phyloP scores from a whole-genome alignment of 1,139 yeast genomes.

The Scheffersomyces titani region DNA sequence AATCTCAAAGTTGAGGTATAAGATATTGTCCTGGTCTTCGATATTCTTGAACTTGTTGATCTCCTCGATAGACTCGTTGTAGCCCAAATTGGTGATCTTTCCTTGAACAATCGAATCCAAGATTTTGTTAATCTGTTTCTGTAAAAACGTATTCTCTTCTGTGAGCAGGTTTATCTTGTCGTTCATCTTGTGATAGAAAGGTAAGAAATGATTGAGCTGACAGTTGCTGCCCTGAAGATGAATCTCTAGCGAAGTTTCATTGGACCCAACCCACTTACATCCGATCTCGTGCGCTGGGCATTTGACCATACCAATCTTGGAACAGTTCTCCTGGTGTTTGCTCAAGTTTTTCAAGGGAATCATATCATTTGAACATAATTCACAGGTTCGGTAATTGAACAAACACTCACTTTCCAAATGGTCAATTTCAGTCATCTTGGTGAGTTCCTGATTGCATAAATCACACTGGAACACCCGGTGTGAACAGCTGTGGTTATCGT shows the following conservation, averaged over 20 bases:
- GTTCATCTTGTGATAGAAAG: constrained; percentile 24
- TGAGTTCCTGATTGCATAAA: constrained; percentile 38
- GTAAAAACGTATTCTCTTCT: constrained; percentile 30
- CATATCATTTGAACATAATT: constrained; percentile 42
- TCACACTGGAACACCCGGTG: constrained; percentile 40
- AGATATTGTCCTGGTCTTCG: constrained; percentile 33
- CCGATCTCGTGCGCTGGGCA: constrained; percentile 47
- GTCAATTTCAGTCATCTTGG: constrained; percentile 25
- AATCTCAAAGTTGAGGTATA: constrained; percentile 38
- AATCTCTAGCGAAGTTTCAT: constrained; percentile 40
- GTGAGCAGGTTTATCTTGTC: constrained; percentile 9
- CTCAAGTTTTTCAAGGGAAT: constrained; percentile 35
- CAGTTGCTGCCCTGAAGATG: constrained; percentile 36
- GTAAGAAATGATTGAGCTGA: constrained; percentile 33
- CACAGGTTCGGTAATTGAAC: constrained; percentile 41
- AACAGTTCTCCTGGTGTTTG: constrained; percentile 38
- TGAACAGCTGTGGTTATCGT: constrained; percentile 23
- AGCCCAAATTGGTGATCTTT: constrained; percentile 53
- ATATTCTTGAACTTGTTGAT: constrained; percentile 29
- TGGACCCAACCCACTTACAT: constrained; percentile 42
- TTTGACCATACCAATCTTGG: constrained; percentile 29
- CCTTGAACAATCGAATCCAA: constrained; percentile 53
- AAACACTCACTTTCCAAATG: constrained; percentile 46
- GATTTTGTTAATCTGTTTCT: constrained; percentile 46
- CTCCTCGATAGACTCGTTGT: constrained; percentile 49